Evolutionary conservation across 163 green algal species (phyloP).

Genomic region (Picocystis sp.): DNA sequence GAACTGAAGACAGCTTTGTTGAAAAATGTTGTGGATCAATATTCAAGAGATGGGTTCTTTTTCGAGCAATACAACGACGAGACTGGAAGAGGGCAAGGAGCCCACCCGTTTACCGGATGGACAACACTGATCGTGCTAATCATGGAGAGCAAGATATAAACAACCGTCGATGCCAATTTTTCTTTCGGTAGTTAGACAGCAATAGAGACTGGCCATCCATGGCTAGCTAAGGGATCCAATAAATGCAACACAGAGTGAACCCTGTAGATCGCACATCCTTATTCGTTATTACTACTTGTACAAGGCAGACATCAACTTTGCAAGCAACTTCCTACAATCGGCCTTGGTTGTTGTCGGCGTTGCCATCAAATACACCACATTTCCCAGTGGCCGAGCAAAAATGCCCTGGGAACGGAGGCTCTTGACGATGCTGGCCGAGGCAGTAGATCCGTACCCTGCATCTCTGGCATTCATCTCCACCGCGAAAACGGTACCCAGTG

Average conservation of each 20-base stretch:
- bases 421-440: constrained; percentile 24
- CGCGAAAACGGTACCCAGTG: constrained; percentile 54
- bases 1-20: constrained; percentile 25
- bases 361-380: constrained; percentile 74
- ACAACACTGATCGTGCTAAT: constrained; percentile 69
- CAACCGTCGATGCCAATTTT: too few relatives aligned
- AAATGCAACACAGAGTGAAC: too few relatives aligned
- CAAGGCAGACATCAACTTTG: too few relatives aligned
- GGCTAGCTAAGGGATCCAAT: too few relatives aligned
- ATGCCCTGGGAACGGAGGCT: constrained; percentile 32
- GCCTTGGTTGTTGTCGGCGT: constrained; percentile 40
- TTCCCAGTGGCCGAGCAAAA: constrained; percentile 52
- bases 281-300: too few relatives aligned
- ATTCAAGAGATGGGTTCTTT: constrained; percentile 36
- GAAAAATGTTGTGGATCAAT: constrained; percentile 19
- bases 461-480: constrained; percentile 34
- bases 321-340: constrained; percentile 27
- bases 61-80: constrained; percentile 80
- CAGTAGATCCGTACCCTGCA: constrained; percentile 29
- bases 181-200: too few relatives aligned
- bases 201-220: too few relatives aligned
- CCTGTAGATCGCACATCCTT: too few relatives aligned
- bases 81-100: constrained; percentile 47
- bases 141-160: constrained; percentile 8
- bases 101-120: constrained; percentile 90